Conservation (phyloP, 2,329 filamentous ascomycete genomes). For the Ceratocystis ficicola region DNA sequence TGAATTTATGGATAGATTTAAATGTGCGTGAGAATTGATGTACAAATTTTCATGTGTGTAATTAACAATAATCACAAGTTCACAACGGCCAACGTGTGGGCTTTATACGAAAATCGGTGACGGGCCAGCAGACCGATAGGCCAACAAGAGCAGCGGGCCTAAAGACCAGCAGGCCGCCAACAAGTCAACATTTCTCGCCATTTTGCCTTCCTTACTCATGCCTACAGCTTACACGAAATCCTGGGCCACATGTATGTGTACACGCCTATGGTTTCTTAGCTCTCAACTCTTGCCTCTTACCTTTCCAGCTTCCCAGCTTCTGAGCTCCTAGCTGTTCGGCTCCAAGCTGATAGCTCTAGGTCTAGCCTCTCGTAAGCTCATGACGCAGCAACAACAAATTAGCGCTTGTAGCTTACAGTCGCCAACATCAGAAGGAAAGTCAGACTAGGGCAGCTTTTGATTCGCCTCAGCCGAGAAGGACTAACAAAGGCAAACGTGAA, state of each 20-base stretch:
- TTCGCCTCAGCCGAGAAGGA: no score
- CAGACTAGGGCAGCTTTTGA: background rate
- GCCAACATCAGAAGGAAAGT: background rate
- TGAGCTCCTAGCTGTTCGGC: background rate
- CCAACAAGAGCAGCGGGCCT: no score
- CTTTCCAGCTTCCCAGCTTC: background rate
- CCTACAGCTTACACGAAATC: background rate
- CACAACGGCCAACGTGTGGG: background rate
- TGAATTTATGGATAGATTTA: conserved; percentile 4
- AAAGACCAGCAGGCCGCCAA: no score
- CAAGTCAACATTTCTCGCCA: no score
- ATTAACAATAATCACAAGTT: no score
- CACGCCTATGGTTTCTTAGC: background rate
- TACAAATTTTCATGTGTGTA: no score
- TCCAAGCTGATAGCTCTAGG: background rate
- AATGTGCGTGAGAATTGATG: background rate
- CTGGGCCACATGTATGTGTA: background rate
- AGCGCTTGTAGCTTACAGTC: background rate
- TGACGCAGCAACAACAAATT: background rate
- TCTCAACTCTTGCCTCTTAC: background rate
- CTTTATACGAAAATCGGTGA: background rate
- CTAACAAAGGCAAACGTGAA: no score
- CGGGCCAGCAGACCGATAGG: background rate
- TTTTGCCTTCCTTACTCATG: background rate
- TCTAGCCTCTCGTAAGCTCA: background rate